Evolutionary conservation across 371 early-diverging fungal genomes (phyloP), one percentile per base, ranked within the genome.

Genomic region (Fennellomyces sp.): DNA sequence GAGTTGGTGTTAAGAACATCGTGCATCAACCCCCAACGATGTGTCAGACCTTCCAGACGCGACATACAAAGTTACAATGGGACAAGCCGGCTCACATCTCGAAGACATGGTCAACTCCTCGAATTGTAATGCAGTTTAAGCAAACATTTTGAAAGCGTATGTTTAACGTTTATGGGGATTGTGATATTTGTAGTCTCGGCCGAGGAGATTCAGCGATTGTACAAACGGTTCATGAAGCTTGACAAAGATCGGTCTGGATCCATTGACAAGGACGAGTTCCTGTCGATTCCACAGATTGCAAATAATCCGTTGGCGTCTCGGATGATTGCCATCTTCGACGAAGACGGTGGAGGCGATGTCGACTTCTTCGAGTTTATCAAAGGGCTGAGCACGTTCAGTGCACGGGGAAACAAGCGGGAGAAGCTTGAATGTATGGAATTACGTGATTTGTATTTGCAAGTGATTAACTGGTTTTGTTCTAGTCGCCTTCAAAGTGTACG

Each of bases 401-500:
- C 88, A 45, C 94, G 95, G 61, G 96, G 97, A 28, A 91, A 93
- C 66, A 90, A 92, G 78, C 82, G 88, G 52, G 95, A 96, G 60
- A 97, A 98, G 73, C 80, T 97, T 56, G 85, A 86, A 60, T 98
- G 94, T 94, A 83, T 77, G 78, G 19, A 27, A 17, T 11, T 11
- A 11, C n/a, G n/a, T n/a, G n/a, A n/a, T n/a, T n/a, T n/a, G n/a
- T n/a, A n/a, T n/a, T n/a, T n/a, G n/a, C n/a, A n/a, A n/a, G n/a
- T n/a, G n/a, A n/a, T n/a, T n/a, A 42, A 42, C 45, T 42, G n/a
- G 25, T 19, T 13, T 42, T 42, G 25, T 42, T 23, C 35, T 69
- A 94, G 93, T 97, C 76, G 96, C 97, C 1, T 99, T 99, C 82
- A 94, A 93, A 64, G 94, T 99, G n/a, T 99, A 97, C 75, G 99